Base-by-base conservation (phyloP, 2,329 filamentous ascomycete genomes). In the Acrocalymma vagum region DNA sequence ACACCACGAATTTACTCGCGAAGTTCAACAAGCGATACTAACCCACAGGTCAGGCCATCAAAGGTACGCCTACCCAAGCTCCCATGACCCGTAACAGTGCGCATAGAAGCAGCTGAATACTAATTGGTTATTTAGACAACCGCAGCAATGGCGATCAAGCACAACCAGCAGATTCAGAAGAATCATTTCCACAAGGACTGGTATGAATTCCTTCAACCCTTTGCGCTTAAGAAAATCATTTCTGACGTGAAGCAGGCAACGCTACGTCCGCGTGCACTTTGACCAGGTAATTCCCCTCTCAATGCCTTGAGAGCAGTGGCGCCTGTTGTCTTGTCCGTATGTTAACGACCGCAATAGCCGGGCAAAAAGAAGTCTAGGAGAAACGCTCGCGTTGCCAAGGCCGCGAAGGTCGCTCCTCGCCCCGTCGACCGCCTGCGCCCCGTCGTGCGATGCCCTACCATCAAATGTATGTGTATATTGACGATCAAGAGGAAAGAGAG, bases 181-280 rank as follows among this genome's bases (percentile, higher is more conserved):
- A 95, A 95, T 86, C 92, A 69, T 45, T 69, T 69, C 63, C 65
- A 66, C 62, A 67, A 67, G 60, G 92, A 99, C 85, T 99, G 62
- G 62, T 65, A 60, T 46, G 53, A 38, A 42, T 48, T 45, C 55
- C 44, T 34, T 16, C 41, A 17, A 29, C 13, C 20, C 15, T 30
- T 27, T 43, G 28, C 38, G 33, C 28, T 17, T 16, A 11, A 34
- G 26, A 27, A 26, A 26, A 22, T 39, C 48, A 47, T 42, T 50
- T 54, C 62, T 66, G 37, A 66, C 51, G 45, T 29, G 23, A n/a
- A 17, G 14, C 48, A 65, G 94, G 94, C 92, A 97, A 81, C 90
- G 91, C 82, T 90, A 92, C 81, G 94, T 99, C 75, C 90, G 91
- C 81, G 89, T 90, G 79, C 94, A 99, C 85, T 99, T 99, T 83